Conservation (phyloP, 2,329 filamentous ascomycete genomes). For the Pseudocercospora fuligena region DNA sequence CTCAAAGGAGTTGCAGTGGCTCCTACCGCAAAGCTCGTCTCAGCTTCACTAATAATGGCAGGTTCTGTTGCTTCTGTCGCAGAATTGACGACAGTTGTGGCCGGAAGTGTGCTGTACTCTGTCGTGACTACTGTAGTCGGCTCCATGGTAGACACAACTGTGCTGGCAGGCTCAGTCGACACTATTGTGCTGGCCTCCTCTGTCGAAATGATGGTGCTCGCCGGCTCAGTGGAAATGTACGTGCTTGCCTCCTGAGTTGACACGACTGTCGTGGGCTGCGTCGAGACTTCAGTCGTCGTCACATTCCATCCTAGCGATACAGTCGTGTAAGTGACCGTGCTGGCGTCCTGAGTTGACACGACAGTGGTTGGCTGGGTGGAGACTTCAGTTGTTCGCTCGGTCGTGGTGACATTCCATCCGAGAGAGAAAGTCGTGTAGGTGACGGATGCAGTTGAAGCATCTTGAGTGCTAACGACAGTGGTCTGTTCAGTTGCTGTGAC, state of each 20-base stretch:
- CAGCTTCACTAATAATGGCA: not conserved
- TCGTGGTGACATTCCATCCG: slow-evolving; percentile 2
- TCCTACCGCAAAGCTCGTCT: not conserved
- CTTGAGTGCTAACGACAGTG: not conserved
- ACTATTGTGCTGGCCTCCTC: not conserved
- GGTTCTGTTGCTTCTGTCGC: not conserved
- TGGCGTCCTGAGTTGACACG: not conserved
- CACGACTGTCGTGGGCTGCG: not conserved
- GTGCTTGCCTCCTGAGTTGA: slow-evolving; percentile 6
- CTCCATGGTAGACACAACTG: not conserved
- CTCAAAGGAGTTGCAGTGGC: not conserved
- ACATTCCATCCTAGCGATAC: not conserved
- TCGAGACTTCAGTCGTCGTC: not conserved
- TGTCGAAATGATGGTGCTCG: not conserved
- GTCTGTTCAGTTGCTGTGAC: not conserved
- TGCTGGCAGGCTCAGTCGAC: not conserved
- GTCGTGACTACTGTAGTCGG: not conserved
- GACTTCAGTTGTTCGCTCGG: not conserved
- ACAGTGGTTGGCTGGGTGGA: not conserved
- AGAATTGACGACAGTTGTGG: not conserved
- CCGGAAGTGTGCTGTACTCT: slow-evolving; percentile 1
- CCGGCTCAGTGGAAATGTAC: not conserved
- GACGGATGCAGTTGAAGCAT: not conserved
- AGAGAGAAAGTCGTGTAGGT: not conserved
- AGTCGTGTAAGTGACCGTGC: slow-evolving; percentile 2